A percentile compares a stretch with the other conserved stretches of the same genome.
Evolutionary conservation across 148 eudicot genomes (phyloP).

Genomic region (Rhododendron kiyosumense): DNA sequence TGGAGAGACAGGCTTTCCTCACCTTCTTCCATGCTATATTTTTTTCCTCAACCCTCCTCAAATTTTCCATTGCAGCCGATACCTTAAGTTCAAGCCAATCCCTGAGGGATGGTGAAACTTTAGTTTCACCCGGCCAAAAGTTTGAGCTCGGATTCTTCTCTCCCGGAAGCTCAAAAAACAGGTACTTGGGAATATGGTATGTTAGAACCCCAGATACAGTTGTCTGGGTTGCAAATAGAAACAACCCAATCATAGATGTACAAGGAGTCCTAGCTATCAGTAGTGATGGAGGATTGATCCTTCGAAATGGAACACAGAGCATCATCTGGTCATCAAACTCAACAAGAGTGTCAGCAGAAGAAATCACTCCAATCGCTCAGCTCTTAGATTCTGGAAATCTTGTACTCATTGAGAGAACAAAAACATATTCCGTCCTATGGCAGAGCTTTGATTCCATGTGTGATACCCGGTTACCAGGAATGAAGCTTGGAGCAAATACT

Average conservation of each 20-base stretch:
- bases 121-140: background rate
- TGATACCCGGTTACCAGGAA: background rate
- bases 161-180: background rate
- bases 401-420: background rate
- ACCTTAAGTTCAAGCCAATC: background rate
- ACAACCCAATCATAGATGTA: constrained; percentile 3
- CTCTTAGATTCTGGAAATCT: constrained; percentile 24
- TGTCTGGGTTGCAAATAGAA: constrained; percentile 5
- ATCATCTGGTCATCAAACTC: constrained; percentile 14
- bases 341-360: background rate
- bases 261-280: background rate
- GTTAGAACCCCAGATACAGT: background rate
- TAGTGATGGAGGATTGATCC: background rate
- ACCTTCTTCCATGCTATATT: background rate
- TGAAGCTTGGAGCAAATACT: background rate
- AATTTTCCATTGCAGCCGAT: background rate
- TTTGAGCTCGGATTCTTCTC: constrained; percentile 3
- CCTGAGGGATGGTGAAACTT: background rate
- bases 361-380: constrained; percentile 3
- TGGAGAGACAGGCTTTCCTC: background rate
- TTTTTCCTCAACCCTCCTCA: background rate
- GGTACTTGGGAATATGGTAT: constrained; percentile 9
- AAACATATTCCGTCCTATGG: background rate
- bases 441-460: constrained; percentile 2
- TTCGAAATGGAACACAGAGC: background rate